These are phyloP conservation scores for Cladophialophora yegresii DNA, from an alignment of 2,329 filamentous ascomycete species.

Conservation along the genomic window DNA sequence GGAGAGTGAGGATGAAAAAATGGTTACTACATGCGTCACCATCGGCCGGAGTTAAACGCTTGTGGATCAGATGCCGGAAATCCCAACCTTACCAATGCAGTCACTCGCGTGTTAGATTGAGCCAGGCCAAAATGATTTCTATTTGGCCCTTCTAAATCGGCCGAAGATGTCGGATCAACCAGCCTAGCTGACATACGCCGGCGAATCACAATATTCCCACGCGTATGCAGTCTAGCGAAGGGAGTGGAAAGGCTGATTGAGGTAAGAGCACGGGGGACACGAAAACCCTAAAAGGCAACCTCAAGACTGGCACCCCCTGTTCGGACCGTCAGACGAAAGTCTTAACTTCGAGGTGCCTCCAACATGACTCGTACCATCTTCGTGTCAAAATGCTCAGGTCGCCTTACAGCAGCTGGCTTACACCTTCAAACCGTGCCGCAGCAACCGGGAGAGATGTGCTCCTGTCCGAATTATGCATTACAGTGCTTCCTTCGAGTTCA, in stretches of 20 bases:
- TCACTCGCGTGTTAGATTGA: background rate
- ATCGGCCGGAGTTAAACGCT: background rate
- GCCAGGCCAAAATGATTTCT: background rate
- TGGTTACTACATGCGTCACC: background rate
- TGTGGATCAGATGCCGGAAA: background rate
- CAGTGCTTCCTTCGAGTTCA: background rate
- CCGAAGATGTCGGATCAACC: background rate
- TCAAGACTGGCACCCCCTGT: no score
- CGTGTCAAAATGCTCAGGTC: background rate
- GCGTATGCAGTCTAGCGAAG: background rate
- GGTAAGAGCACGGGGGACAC: no score
- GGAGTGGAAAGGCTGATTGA: no score
- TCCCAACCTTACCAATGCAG: background rate
- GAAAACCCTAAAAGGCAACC: no score
- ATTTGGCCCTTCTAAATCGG: background rate
- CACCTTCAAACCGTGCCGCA: background rate
- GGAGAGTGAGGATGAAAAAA: background rate
- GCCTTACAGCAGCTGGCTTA: background rate
- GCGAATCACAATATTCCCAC: background rate
- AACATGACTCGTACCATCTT: background rate
- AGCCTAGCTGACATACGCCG: background rate
- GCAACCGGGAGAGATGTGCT: background rate
- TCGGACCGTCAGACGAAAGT: background rate
- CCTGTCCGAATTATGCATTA: background rate
- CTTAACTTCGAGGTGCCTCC: background rate